These are phyloP conservation scores for Geopyxis carbonaria DNA, from an alignment of 495 filamentous ascomycete species.

Conservation along the genomic window DNA sequence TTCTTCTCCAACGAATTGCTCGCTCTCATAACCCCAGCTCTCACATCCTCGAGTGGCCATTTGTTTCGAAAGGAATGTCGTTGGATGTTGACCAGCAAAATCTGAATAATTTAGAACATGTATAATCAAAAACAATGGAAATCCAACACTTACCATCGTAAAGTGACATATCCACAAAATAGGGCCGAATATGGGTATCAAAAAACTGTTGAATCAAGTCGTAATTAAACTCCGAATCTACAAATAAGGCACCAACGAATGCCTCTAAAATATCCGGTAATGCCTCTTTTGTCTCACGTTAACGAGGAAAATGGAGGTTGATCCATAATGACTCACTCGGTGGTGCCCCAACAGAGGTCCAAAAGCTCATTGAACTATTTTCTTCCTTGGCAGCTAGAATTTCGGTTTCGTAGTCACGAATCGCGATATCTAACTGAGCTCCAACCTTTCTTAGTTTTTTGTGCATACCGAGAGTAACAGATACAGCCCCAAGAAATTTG, in stretches of 20 bases:
- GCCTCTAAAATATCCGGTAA: slow-evolving; percentile 81
- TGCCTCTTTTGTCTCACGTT: slow-evolving; percentile 31
- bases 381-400: slow-evolving; percentile 38
- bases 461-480: slow-evolving; percentile 61
- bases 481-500: slow-evolving; percentile 73
- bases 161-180: slow-evolving; percentile 72
- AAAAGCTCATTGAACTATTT: slow-evolving; percentile 49
- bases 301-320: too few relatives aligned
- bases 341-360: too few relatives aligned
- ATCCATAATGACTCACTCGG: too few relatives aligned
- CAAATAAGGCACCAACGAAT: slow-evolving; percentile 77
- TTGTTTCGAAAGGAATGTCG: slow-evolving; percentile 30
- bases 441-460: slow-evolving; percentile 50
- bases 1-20: slow-evolving; percentile 28
- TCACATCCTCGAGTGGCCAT: slow-evolving; percentile 33
- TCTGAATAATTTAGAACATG: slow-evolving; percentile 9
- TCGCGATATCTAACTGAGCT: slow-evolving; percentile 39
- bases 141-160: slow-evolving; percentile 31
- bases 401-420: slow-evolving; percentile 52
- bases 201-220: slow-evolving; percentile 60
- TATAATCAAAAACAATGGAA: background rate
- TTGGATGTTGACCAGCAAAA: slow-evolving; percentile 68
- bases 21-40: slow-evolving; percentile 31
- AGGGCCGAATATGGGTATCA: slow-evolving; percentile 48
- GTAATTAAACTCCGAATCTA: slow-evolving; percentile 77